phyloP scores from a whole-genome alignment of 345 rosid species.

The Rubroshorea leprosula region DNA sequence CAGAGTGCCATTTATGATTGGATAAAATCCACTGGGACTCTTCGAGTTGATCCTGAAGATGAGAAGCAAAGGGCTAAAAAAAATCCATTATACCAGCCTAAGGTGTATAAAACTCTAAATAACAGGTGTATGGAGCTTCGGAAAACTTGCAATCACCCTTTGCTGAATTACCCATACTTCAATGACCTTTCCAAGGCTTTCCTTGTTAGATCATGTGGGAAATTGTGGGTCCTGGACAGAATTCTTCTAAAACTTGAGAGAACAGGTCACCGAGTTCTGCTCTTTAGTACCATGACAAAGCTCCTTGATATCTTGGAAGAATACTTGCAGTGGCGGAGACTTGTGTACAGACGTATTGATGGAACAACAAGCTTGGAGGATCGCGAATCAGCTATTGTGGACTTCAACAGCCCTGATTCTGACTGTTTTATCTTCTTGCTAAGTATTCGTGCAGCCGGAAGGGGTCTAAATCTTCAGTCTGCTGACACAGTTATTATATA shows the following conservation, averaged over 20 bases:
- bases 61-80: conserved; percentile 68
- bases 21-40: conserved; percentile 96
- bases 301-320: conserved; percentile 98
- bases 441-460: conserved; percentile 98
- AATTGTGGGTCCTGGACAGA: conserved; percentile 92
- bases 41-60: conserved; percentile 96
- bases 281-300: conserved; percentile 99
- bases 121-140: conserved; percentile 99
- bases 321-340: conserved; percentile 90
- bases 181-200: conserved; percentile 86
- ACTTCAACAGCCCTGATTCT: conserved; percentile 74
- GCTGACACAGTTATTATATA: conserved; percentile 98
- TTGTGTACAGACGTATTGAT: conserved; percentile 91
- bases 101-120: conserved; percentile 64
- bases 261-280: conserved; percentile 93
- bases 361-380: conserved; percentile 99
- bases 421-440: conserved; percentile 96
- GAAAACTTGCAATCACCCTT: conserved; percentile 94
- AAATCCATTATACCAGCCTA: conserved; percentile 75
- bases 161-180: conserved; percentile 91
- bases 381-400: conserved; percentile 98
- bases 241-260: conserved; percentile 90
- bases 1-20: conserved; percentile 98
- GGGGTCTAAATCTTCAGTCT: conserved; percentile 99
- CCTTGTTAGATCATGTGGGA: conserved; percentile 92